Evolutionary conservation across 768 basidiomycete genomes (phyloP).

Genomic region (Dendrothele bispora): DNA sequence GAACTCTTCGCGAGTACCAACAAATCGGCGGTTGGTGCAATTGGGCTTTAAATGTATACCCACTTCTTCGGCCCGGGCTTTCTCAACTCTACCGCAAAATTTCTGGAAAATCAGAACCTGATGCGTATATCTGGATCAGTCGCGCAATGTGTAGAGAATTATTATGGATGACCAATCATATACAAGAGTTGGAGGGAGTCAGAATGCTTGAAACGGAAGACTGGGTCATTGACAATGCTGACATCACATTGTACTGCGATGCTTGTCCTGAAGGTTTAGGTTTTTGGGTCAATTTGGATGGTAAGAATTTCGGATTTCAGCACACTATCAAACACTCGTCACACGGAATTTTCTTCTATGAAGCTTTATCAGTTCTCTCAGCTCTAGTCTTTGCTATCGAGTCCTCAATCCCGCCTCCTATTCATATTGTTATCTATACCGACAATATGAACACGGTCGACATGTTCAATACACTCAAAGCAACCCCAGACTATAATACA

Average conservation of each 20-base stretch:
- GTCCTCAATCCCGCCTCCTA: background rate
- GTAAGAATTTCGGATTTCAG: conserved; percentile 4
- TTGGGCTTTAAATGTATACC: conserved; percentile 41
- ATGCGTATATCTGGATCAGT: background rate
- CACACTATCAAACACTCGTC: background rate
- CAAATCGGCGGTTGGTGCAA: conserved; percentile 36
- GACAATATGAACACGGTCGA: conserved; percentile 23
- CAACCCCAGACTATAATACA: conserved; percentile 11
- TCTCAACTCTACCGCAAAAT: conserved; percentile 35
- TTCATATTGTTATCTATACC: conserved; percentile 15
- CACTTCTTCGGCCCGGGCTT: conserved; percentile 31
- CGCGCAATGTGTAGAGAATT: background rate
- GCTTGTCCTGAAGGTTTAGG: conserved; percentile 19
- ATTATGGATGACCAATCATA: background rate
- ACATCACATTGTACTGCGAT: conserved; percentile 17
- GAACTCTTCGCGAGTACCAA: conserved; percentile 21
- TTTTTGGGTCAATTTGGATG: conserved; percentile 13
- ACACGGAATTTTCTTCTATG: background rate
- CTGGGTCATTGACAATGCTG: conserved; percentile 8
- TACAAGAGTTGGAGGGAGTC: background rate
- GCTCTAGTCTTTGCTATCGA: background rate
- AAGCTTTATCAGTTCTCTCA: background rate
- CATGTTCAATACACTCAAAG: conserved; percentile 20
- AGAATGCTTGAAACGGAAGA: conserved; percentile 9
- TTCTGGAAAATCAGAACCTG: conserved; percentile 17